Conservation (phyloP, 495 filamentous ascomycete genomes). For the Tuber umbilicatum region DNA sequence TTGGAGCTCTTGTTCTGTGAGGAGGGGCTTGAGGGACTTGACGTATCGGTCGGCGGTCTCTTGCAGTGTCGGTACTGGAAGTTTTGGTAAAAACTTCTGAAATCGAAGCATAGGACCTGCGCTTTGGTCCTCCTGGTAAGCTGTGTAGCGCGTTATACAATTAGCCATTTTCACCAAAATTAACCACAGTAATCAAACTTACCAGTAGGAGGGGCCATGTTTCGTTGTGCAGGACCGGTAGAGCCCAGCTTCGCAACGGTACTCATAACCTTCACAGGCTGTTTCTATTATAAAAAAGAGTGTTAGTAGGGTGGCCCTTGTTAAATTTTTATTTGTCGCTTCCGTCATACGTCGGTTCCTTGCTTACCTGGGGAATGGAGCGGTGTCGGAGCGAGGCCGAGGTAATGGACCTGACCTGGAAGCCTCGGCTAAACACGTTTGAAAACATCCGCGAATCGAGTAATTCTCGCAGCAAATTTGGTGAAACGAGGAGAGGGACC, state of each 20-base stretch:
- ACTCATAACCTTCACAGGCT: conserved; percentile 19
- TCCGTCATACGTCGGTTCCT: neutral
- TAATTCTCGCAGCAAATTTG: neutral
- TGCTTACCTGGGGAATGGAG: conserved; percentile 29
- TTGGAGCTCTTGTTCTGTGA: conserved; percentile 57
- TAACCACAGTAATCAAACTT: neutral
- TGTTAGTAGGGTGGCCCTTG: conserved; percentile 15
- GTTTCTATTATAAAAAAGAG: conserved; percentile 16
- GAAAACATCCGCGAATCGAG: conserved; percentile 34
- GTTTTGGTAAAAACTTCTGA: conserved; percentile 84
- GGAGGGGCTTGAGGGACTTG: conserved; percentile 74
- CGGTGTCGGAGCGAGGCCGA: conserved; percentile 38
- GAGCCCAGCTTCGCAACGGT: neutral
- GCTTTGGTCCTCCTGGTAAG: conserved; percentile 83
- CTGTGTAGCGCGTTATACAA: conserved; percentile 45
- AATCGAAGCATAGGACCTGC: conserved; percentile 93
- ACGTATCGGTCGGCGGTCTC: conserved; percentile 88
- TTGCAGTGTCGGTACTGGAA: conserved; percentile 88
- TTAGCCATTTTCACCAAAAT: conserved; percentile 6
- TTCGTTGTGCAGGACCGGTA: conserved; percentile 9
- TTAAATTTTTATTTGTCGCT: conserved; percentile 14
- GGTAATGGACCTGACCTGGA: conserved; percentile 27
- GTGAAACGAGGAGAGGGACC: neutral
- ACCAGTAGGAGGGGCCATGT: conserved; percentile 8
- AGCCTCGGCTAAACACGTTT: conserved; percentile 40